phyloP scores from a whole-genome alignment of 106 monocot species.

The Dactylorhiza incarnata region DNA sequence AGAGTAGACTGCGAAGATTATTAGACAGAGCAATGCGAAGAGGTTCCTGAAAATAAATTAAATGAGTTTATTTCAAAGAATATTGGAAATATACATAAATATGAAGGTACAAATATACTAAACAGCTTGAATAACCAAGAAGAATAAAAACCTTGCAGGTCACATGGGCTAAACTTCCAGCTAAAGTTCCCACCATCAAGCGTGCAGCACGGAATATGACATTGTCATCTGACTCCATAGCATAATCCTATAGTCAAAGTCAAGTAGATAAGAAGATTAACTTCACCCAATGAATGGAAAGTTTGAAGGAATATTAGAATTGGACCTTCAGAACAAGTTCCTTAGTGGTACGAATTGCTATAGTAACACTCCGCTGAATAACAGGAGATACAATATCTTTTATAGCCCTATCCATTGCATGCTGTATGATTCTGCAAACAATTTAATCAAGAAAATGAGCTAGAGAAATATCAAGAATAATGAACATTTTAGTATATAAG shows the following conservation, averaged over 20 bases:
- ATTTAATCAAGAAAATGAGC: constrained; percentile 7
- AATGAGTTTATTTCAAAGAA: not conserved
- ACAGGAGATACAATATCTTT: constrained; percentile 78
- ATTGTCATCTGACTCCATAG: constrained; percentile 80
- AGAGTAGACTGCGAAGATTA: constrained; percentile 66
- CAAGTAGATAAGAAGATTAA: constrained; percentile 12
- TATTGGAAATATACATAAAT: not conserved
- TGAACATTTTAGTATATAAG: not conserved
- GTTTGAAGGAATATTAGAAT: not conserved
- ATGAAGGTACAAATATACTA: not conserved
- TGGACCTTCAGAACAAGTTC: constrained; percentile 90
- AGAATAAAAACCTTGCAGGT: constrained; percentile 79
- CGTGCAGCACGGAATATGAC: constrained; percentile 68
- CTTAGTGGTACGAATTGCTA: constrained; percentile 84
- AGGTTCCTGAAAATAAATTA: constrained; percentile 57
- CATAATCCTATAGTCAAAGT: constrained; percentile 59
- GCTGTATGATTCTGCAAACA: constrained; percentile 51
- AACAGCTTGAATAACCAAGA: not conserved
- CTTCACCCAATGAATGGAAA: not conserved
- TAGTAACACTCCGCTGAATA: constrained; percentile 96
- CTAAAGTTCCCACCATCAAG: constrained; percentile 83
- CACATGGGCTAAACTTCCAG: constrained; percentile 96
- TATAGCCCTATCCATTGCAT: constrained; percentile 79
- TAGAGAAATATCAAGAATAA: not conserved
- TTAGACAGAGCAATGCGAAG: constrained; percentile 69